Conservation (phyloP, 805 yeast genomes). For the Candida ovalis region DNA sequence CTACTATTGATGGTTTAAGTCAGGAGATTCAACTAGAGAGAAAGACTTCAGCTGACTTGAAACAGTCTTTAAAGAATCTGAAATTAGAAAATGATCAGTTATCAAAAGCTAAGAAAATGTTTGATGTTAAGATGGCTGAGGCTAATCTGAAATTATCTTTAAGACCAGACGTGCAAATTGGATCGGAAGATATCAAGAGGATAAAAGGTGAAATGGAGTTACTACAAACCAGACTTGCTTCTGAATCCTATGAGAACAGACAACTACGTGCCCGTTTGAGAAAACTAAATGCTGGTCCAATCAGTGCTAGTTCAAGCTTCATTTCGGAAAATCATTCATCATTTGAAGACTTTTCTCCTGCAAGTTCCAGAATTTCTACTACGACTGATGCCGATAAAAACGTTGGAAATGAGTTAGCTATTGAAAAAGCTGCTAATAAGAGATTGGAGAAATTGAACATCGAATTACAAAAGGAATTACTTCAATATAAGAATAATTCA, state of each 20-base stretch:
- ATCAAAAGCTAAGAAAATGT: slow-evolving; percentile 27
- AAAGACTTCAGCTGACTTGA: slow-evolving; percentile 22
- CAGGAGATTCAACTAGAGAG: slow-evolving; percentile 29
- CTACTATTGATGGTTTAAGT: slow-evolving; percentile 24
- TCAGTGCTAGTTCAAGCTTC: slow-evolving; percentile 1
- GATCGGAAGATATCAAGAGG: slow-evolving; percentile 10
- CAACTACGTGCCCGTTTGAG: slow-evolving; percentile 41
- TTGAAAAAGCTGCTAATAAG: slow-evolving; percentile 29
- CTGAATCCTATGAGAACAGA: slow-evolving; percentile 59
- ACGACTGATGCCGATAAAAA: slow-evolving; percentile 1
- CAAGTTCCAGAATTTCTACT: not conserved
- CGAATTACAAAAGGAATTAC: slow-evolving; percentile 33
- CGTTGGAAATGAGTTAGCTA: slow-evolving; percentile 15
- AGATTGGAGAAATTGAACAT: slow-evolving; percentile 31
- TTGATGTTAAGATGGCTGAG: slow-evolving; percentile 32
- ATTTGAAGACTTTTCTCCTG: not conserved
- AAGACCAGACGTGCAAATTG: slow-evolving; percentile 15
- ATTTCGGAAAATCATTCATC: not conserved
- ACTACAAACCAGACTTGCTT: slow-evolving; percentile 59
- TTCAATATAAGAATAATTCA: slow-evolving; percentile 26
- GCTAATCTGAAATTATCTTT: slow-evolving; percentile 27
- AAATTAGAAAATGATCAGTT: slow-evolving; percentile 33
- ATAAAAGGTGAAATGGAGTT: slow-evolving; percentile 51
- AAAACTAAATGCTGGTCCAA: slow-evolving; percentile 26
- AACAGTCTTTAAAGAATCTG: slow-evolving; percentile 24